Evolutionary conservation across 768 basidiomycete species (phyloP).

Genomic region (Tephrocybe sp.): DNA sequence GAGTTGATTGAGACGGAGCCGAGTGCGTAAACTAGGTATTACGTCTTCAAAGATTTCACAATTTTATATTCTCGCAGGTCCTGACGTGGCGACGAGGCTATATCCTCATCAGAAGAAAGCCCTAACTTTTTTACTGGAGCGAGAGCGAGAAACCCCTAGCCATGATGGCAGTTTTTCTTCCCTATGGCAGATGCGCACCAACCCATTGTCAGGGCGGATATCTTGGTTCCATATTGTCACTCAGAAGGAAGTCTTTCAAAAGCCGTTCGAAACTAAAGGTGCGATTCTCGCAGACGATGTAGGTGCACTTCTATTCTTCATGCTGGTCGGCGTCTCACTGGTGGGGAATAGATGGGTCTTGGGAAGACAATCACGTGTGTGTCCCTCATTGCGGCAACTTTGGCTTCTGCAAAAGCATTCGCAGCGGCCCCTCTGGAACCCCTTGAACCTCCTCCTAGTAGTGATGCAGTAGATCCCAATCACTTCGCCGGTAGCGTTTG

Average conservation of each 20-base stretch:
- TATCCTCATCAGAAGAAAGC: conserved; percentile 99
- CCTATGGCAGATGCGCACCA: conserved; percentile 62
- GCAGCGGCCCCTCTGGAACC: conserved; percentile 51
- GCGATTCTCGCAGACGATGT: conserved; percentile 97
- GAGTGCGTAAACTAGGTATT: conserved; percentile 44
- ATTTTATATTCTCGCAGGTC: conserved; percentile 33
- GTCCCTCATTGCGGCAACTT: conserved; percentile 86
- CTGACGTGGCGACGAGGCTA: conserved; percentile 77
- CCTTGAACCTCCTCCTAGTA: conserved; percentile 29
- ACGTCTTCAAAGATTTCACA: not conserved
- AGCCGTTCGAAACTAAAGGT: conserved; percentile 76
- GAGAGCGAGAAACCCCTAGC: conserved; percentile 65
- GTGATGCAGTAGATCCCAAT: conserved; percentile 35
- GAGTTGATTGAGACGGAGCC: conserved; percentile 86
- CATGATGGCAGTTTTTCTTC: conserved; percentile 64
- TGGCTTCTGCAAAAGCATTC: conserved; percentile 66
- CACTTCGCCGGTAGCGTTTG: conserved; percentile 82
- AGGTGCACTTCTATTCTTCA: conserved; percentile 27
- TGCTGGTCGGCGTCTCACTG: not conserved
- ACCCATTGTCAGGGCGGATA: conserved; percentile 42
- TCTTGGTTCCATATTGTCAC: conserved; percentile 86
- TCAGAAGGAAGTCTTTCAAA: conserved; percentile 63
- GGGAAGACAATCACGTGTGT: conserved; percentile 97
- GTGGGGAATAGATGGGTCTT: conserved; percentile 79
- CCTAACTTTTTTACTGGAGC: conserved; percentile 89